Conservation (phyloP, 768 basidiomycete species). For the Leucosporidium yakuticum region DNA sequence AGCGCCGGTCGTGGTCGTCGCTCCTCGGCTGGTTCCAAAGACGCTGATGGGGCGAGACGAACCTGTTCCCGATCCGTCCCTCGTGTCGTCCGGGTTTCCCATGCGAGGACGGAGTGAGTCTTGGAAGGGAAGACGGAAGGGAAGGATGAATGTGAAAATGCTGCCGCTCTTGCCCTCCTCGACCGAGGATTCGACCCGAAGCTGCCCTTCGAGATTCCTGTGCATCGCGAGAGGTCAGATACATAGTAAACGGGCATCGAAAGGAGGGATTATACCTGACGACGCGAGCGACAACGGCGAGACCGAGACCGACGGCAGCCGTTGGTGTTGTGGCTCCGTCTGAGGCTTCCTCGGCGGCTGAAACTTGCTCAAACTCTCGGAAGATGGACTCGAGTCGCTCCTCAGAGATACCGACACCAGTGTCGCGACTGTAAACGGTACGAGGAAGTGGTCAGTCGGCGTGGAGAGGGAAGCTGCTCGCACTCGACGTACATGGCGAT, state of each 20-base stretch:
- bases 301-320: conserved; percentile 55
- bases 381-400: conserved; percentile 69
- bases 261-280: conserved; percentile 44
- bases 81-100: no score
- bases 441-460: neutral
- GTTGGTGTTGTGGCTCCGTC: neutral
- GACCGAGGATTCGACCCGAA: conserved; percentile 68
- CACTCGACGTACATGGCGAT: neutral
- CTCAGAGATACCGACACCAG: conserved; percentile 63
- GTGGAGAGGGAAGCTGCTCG: no score
- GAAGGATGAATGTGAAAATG: conserved; percentile 65
- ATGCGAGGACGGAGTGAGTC: no score
- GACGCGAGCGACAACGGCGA: conserved; percentile 74
- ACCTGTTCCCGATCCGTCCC: no score
- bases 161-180: conserved; percentile 52
- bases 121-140: conserved; percentile 44
- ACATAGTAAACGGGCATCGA: no score
- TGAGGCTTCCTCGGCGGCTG: neutral
- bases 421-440: conserved; percentile 48
- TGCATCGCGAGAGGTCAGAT: no score
- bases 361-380: conserved; percentile 58
- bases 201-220: conserved; percentile 66
- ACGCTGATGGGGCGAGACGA: neutral
- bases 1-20: no score
- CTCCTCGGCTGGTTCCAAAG: neutral